Evolutionary conservation across 2,329 filamentous ascomycete genomes (phyloP), one percentile per base, ranked within the genome.

Genomic region (Scedosporium apiospermum): DNA sequence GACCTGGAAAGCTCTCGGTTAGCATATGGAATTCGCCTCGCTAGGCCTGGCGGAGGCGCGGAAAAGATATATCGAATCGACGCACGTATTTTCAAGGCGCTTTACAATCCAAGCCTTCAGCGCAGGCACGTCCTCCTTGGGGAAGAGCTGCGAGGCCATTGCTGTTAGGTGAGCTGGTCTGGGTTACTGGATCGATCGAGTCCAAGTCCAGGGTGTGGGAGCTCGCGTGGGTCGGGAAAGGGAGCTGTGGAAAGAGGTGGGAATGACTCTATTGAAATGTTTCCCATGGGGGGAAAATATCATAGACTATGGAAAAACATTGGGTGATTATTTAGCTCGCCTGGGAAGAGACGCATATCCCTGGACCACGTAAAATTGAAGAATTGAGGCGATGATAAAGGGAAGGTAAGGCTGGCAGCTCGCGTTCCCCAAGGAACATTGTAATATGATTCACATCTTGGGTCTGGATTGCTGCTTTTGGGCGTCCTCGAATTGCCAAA

Each of bases 51-150:
- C 21, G 27, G 58, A 34, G 38, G 62, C 61, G 38, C n/a, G 57
- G 23, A 63, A 21, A 57, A 53, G 64, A 26, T 65, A 62, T 51
- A 57, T 65, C 9, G 65, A 44, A 62, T 61, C 10, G 49, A 77
- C 86, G 62, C 75, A 90, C 88, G 88, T 89, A 70, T 88, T 85
- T 71, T 90, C 88, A 61, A 93, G 83, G 65, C 88, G 84, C 75
- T 88, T 88, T 65, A 92, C 85, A 65, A 93, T 86, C 89, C 89
- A 93, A 64, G 82, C 79, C 78, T 91, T 92, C 62, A 95, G 79
- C 65, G 82, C 75, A 62, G 82, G 76, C 73, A 80, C 78, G 73
- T 89, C 83, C 68, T 82, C 80, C 69, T 88, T 85, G 55, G 80
- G 74, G 69, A 88, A 88, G 67, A 88, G 70, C 85, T 30, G 60